Evolutionary conservation across 2,329 filamentous ascomycete species (phyloP), one percentile per base, ranked within the genome.

Genomic region (Alternaria triticimaculans): DNA sequence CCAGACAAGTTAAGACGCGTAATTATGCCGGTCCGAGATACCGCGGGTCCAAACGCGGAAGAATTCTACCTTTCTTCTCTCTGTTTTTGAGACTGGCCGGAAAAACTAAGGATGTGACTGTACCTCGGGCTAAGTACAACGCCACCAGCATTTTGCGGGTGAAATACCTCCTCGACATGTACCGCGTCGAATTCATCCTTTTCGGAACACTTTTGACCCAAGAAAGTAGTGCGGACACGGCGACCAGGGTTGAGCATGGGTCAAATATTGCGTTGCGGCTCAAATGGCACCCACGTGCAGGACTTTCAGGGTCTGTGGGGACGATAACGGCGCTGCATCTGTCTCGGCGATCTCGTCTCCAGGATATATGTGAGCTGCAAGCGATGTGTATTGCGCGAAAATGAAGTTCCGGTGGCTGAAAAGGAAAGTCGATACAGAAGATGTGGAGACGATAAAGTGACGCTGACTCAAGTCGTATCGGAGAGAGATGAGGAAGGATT

Each of bases 51-150:
- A 21, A 44, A 53, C 55, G 28, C 48, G 41, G 41, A 56, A 56
- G 54, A 46, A 56, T 46, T 56, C 25, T 53, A 14, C 14, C 23
- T 21, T 33, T 33, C 20, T 53, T 53, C 23, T 48, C 37, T 59
- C 26, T 49, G 33, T 44, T 51, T 28, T 51, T 48, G 45, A 33
- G 41, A 37, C 43, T 9, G 21, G 20, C 43, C 58, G 50, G 58
- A 55, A 30, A 45, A 60, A 60, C 23, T 49, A 48, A 33, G 20
- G 41, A 49, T 23, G 8, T 20, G 37, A 41, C 23, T 44, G 49
- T 65, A 65, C 62, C 62, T 66, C 62, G 61, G 62, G 60, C 41
- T 18, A 66, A 54, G 61, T 66, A 64, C 50, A 54, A 54, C 33
- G 54, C 55, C 54, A 55, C 48, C 23, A 23, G 23, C 20, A 15